A percentile compares a stretch with the other conserved stretches of the same genome.
Conservation (phyloP, 306 rosid species). For the Prunus kanzakura region DNA sequence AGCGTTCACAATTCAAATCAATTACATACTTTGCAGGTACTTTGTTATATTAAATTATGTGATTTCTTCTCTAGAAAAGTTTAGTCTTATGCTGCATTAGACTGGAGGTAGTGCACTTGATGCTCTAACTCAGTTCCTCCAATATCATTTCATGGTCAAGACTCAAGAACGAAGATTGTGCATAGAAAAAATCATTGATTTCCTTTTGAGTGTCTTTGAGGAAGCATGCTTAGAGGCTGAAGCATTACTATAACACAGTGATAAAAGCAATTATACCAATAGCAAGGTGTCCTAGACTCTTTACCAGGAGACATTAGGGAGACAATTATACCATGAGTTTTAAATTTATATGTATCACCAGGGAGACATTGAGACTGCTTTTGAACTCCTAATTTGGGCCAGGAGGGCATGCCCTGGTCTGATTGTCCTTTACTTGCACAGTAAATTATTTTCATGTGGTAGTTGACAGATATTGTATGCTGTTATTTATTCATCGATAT, state of each 20-base stretch:
- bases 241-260: neutral
- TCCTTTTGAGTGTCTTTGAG: neutral
- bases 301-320: no score
- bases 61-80: neutral
- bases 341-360: no score
- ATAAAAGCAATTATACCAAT: neutral
- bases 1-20: conserved; percentile 60
- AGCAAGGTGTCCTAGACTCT: neutral
- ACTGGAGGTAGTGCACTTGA: neutral
- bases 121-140: neutral
- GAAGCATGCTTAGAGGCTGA: neutral
- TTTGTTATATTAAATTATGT: neutral
- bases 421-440: no score
- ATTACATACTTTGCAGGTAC: conserved; percentile 89
- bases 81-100: neutral
- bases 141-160: neutral
- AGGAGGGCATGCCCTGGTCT: no score
- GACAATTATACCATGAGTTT: no score
- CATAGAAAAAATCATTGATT: neutral
- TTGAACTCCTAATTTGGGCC: no score
- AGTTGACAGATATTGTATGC: neutral
- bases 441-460: neutral
- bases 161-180: neutral
- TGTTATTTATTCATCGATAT: neutral
- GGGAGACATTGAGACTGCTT: no score